These are phyloP conservation scores for Trichophyton benhamiae DNA, from an alignment of 2,329 filamentous ascomycete species.

Conservation along the genomic window DNA sequence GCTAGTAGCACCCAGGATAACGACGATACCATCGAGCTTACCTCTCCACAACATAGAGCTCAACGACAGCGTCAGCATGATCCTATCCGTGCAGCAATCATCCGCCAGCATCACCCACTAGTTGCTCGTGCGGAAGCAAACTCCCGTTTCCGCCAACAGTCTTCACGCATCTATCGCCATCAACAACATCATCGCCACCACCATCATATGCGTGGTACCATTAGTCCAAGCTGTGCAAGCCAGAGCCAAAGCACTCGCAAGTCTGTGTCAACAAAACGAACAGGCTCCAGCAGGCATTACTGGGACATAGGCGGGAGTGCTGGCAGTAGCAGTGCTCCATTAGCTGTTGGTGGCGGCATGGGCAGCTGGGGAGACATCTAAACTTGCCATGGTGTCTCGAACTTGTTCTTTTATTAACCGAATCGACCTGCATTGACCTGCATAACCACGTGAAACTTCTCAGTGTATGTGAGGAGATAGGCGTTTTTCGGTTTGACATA, in stretches of 20 bases:
- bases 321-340: conserved; percentile 61
- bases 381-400: background rate
- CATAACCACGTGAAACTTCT: background rate
- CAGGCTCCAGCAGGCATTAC: conserved; percentile 62
- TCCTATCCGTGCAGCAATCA: conserved; percentile 66
- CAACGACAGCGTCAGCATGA: conserved; percentile 42
- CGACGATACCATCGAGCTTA: conserved; percentile 25
- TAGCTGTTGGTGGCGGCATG: conserved; percentile 53
- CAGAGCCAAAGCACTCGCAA: conserved; percentile 59
- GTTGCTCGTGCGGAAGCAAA: conserved; percentile 46
- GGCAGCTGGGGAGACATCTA: conserved; percentile 63
- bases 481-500: background rate
- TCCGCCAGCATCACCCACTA: conserved; percentile 79
- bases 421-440: background rate
- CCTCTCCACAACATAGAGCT: conserved; percentile 23
- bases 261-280: conserved; percentile 41
- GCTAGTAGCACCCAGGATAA: conserved; percentile 25
- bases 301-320: conserved; percentile 62
- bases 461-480: background rate
- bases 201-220: conserved; percentile 25
- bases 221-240: conserved; percentile 64
- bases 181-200: conserved; percentile 15
- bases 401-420: background rate
- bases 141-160: conserved; percentile 33
- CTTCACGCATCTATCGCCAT: conserved; percentile 28